Evolutionary conservation across 176 grass and related monocot genomes (phyloP).

Genomic region (Zea luxurians): DNA sequence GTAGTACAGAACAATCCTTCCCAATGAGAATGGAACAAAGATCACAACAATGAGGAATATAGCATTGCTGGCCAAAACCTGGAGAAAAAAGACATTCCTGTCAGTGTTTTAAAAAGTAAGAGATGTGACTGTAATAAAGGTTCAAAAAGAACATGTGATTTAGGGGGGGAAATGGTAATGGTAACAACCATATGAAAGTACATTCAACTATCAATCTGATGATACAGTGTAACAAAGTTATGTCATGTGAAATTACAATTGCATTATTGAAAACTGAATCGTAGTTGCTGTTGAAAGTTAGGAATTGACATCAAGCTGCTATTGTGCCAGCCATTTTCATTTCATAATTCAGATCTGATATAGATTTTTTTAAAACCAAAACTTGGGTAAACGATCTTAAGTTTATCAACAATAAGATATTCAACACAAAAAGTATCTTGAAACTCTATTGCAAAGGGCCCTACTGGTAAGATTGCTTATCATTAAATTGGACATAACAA

Average conservation of each 20-base stretch:
- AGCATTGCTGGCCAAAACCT: slow-evolving; percentile 99
- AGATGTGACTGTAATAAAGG: neutral
- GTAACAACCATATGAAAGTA: neutral
- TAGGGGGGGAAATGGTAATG: too few relatives aligned
- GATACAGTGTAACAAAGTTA: neutral
- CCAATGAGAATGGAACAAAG: slow-evolving; percentile 91
- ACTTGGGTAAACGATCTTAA: neutral
- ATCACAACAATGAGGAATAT: slow-evolving; percentile 98
- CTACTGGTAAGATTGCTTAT: neutral
- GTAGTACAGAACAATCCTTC: slow-evolving; percentile 91
- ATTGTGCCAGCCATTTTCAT: neutral
- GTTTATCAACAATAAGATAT: neutral
- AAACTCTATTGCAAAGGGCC: neutral
- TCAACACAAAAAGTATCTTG: neutral
- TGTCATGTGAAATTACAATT: too few relatives aligned
- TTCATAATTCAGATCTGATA: neutral
- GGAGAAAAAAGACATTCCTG: slow-evolving; percentile 29
- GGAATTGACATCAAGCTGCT: neutral
- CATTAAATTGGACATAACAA: neutral
- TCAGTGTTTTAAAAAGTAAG: slow-evolving; percentile 11
- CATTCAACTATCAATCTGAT: neutral
- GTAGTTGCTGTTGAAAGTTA: slow-evolving; percentile 17
- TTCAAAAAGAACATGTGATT: neutral
- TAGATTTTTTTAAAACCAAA: neutral
- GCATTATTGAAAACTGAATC: neutral